Base-by-base conservation (phyloP, 2,329 filamentous ascomycete genomes). In the Coniochaeta hoffmannii region DNA sequence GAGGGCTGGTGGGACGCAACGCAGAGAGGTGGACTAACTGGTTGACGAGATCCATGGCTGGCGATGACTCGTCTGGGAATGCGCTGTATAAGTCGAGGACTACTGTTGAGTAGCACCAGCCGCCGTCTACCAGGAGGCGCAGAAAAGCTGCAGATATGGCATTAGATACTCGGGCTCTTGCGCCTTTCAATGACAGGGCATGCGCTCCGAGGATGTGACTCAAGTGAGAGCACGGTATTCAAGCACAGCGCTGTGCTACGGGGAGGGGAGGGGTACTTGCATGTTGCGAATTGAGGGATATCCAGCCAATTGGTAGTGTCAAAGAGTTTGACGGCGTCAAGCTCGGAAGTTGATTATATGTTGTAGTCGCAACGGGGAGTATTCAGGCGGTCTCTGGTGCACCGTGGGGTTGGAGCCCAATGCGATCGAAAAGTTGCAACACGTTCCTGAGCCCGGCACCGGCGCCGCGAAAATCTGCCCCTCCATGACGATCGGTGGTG, bases 11-110 rank as follows among this genome's bases (percentile, higher is more conserved):
- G 22, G 57, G 54, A 22, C 30, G 15, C 24, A 6, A 12, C 14
- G 49, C 10, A 28, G 15, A 52, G 60, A 60, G 56, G 52, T 32
- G 55, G 55, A 76, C 76, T 62, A 62, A 80, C 78, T 76, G 75
- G 68, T 80, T 77, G 57, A 81, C 75, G 59, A 79, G 68, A 75
- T 81, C 78, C 76, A 81, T 80, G 63, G 57, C 41, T 53, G 51
- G 24, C 41, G 26, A 46, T 26, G 41, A 46, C 19, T 46, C 41
- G 34, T 36, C 9, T 36, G n/a, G 30, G 30, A 32, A 32, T 36
- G 9, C 10, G 5, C 15, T 36, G 34, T 57, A 52, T 26, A 49
- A 52, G 30, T 50, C 14, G 24, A 30, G 46, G 46, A 15, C 19
- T 41, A 22, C 19, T 31, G n/a, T n/a, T 14, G 49, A 34, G 49